A percentile compares a stretch with the other conserved stretches of the same genome.
phyloP scores from a whole-genome alignment of 1,284 basidiomycete species.

The Sphagnurus paluster region DNA sequence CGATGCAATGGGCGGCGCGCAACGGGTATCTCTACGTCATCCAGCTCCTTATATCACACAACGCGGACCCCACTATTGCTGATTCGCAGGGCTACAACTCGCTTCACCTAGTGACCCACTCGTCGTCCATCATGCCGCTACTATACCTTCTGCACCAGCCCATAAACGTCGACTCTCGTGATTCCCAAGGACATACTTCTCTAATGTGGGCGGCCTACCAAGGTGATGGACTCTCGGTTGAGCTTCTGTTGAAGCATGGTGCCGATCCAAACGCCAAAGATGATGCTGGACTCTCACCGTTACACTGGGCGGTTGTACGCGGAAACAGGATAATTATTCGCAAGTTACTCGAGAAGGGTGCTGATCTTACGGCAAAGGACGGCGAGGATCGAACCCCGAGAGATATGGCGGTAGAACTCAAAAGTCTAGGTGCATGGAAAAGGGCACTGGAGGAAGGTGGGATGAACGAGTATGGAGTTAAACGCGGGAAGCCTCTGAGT shows the following conservation, averaged over 20 bases:
- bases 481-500: constrained; percentile 63
- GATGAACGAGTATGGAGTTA: constrained; percentile 75
- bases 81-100: constrained; percentile 98
- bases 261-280: constrained; percentile 80
- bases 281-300: constrained; percentile 81
- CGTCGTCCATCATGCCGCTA: constrained; percentile 91
- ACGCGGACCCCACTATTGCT: constrained; percentile 88
- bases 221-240: constrained; percentile 94
- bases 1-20: constrained; percentile 96
- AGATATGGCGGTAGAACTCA: constrained; percentile 95
- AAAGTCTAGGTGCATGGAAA: constrained; percentile 86
- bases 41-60: constrained; percentile 85
- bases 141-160: constrained; percentile 93
- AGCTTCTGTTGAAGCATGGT: constrained; percentile 87
- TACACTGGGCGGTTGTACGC: constrained; percentile 99
- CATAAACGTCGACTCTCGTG: constrained; percentile 84
- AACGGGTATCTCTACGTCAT: constrained; percentile 96
- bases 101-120: constrained; percentile 93
- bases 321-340: constrained; percentile 89
- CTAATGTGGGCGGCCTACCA: constrained; percentile 99
- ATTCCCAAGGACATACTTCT: constrained; percentile 91
- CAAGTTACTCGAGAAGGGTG: constrained; percentile 82
- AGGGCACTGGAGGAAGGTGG: constrained; percentile 87
- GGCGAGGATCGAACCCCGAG: constrained; percentile 85
- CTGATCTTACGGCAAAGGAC: constrained; percentile 82